These are phyloP conservation scores for Plasmodium gonderi DNA, from an alignment of 169 alveolate species.

Conservation along the genomic window DNA sequence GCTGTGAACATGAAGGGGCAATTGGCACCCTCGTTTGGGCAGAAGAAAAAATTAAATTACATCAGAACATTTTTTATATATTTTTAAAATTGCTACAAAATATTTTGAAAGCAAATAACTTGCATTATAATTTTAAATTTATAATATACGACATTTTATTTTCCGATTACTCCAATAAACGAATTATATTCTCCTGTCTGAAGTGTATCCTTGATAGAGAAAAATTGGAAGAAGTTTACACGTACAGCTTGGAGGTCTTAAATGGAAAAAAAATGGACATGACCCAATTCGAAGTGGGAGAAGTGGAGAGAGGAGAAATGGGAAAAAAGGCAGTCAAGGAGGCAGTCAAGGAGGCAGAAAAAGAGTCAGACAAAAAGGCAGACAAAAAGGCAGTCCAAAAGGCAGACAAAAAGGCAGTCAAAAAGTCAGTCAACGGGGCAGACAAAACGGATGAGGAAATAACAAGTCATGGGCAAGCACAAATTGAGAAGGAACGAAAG, in stretches of 20 bases:
- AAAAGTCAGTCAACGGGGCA: neutral
- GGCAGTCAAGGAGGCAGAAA: neutral
- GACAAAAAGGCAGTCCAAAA: neutral
- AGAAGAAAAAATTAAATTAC: conserved; percentile 57
- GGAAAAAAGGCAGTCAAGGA: neutral
- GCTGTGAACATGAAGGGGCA: neutral
- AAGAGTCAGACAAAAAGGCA: neutral
- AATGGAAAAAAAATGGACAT: neutral
- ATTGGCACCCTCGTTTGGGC: neutral
- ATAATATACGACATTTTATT: conserved; percentile 63
- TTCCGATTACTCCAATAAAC: conserved; percentile 59
- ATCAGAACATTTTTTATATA: conserved; percentile 58
- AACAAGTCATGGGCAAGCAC: too few species aligned
- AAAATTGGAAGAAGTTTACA: conserved; percentile 29
- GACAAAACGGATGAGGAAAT: too few species aligned
- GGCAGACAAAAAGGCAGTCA: neutral
- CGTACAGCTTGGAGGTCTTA: conserved; percentile 15
- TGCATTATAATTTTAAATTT: conserved; percentile 58
- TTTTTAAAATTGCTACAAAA: conserved; percentile 58
- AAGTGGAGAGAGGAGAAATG: neutral
- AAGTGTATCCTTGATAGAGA: conserved; percentile 56
- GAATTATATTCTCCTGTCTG: conserved; percentile 39
- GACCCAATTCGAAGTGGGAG: neutral
- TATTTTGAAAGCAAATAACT: conserved; percentile 18
- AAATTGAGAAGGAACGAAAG: too few species aligned